These are phyloP conservation scores for Trichomonascaceae sp. DNA, from an alignment of 1,139 yeast genomes.

Conservation along the genomic window DNA sequence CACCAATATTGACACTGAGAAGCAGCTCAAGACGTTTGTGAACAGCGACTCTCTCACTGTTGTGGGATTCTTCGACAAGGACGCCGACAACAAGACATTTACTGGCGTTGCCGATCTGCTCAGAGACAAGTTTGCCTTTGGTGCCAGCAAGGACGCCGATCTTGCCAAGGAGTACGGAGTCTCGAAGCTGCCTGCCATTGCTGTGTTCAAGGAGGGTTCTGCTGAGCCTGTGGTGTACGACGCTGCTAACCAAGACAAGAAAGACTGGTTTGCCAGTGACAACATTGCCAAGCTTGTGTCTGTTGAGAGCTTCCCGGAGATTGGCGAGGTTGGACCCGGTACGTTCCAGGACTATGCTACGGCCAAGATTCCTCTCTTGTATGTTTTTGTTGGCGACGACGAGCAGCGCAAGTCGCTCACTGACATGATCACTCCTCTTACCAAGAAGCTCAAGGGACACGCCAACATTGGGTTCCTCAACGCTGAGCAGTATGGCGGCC, in stretches of 20 bases:
- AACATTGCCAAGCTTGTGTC: conserved; percentile 43
- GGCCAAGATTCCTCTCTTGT: conserved; percentile 67
- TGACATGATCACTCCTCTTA: conserved; percentile 44
- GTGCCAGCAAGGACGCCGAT: conserved; percentile 38
- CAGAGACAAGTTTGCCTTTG: conserved; percentile 53
- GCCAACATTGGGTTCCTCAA: conserved; percentile 83
- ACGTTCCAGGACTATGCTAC: conserved; percentile 68
- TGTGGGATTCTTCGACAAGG: conserved; percentile 31
- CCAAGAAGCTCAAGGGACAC: conserved; percentile 66
- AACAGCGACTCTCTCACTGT: conserved; percentile 41
- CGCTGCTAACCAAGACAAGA: conserved; percentile 22
- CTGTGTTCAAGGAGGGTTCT: conserved; percentile 33
- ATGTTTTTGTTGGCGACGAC: conserved; percentile 63
- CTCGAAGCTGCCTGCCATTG: conserved; percentile 33
- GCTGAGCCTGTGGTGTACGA: conserved; percentile 26
- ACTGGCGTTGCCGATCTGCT: conserved; percentile 39
- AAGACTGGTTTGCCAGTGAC: conserved; percentile 21
- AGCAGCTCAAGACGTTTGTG: conserved; percentile 36
- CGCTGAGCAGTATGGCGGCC: conserved; percentile 70
- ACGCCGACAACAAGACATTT: conserved; percentile 36
- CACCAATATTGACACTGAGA: conserved; percentile 32
- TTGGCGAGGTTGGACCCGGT: conserved; percentile 81
- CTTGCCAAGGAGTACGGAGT: conserved; percentile 36
- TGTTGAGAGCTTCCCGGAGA: conserved; percentile 66
- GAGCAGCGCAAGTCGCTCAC: conserved; percentile 52